Conservation (phyloP, 1,139 yeast species). For the Nakaseomyces sp. region DNA sequence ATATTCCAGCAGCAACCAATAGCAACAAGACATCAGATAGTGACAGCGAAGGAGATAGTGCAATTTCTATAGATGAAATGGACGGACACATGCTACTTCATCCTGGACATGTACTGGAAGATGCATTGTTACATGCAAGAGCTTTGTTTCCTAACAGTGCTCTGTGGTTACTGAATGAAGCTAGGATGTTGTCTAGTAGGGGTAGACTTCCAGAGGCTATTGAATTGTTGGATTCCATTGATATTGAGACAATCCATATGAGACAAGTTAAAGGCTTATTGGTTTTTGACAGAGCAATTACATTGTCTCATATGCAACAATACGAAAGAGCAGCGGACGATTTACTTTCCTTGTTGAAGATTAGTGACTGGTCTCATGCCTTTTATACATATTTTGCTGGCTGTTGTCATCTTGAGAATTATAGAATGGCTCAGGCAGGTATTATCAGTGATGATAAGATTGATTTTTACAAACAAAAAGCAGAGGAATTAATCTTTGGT, state of each 20-base stretch:
- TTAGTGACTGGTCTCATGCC: slow-evolving; percentile 90
- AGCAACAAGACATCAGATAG: slow-evolving; percentile 4
- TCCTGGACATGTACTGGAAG: slow-evolving; percentile 43
- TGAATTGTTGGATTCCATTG: slow-evolving; percentile 59
- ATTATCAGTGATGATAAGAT: slow-evolving; percentile 37
- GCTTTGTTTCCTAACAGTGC: slow-evolving; percentile 80
- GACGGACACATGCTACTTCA: slow-evolving; percentile 43
- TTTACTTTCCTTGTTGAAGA: slow-evolving; percentile 55
- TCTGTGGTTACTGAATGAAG: slow-evolving; percentile 84
- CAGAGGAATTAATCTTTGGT: slow-evolving; percentile 50
- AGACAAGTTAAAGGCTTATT: slow-evolving; percentile 83
- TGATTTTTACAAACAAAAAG: slow-evolving; percentile 46
- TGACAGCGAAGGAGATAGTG: slow-evolving; percentile 10
- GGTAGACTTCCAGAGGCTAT: slow-evolving; percentile 67
- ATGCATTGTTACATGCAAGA: slow-evolving; percentile 51
- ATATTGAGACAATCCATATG: slow-evolving; percentile 65
- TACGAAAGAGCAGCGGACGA: slow-evolving; percentile 77
- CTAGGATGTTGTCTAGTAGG: slow-evolving; percentile 72
- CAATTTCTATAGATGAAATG: slow-evolving; percentile 19
- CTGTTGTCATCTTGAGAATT: slow-evolving; percentile 72
- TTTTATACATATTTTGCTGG: slow-evolving; percentile 82
- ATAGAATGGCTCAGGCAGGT: slow-evolving; percentile 53
- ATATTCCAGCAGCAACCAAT: slow-evolving; percentile 39
- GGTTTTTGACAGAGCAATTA: slow-evolving; percentile 76
- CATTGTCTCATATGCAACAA: slow-evolving; percentile 64